Conservation (phyloP, 192 early-diverging fungal species). For the Diversispora epigaea region DNA sequence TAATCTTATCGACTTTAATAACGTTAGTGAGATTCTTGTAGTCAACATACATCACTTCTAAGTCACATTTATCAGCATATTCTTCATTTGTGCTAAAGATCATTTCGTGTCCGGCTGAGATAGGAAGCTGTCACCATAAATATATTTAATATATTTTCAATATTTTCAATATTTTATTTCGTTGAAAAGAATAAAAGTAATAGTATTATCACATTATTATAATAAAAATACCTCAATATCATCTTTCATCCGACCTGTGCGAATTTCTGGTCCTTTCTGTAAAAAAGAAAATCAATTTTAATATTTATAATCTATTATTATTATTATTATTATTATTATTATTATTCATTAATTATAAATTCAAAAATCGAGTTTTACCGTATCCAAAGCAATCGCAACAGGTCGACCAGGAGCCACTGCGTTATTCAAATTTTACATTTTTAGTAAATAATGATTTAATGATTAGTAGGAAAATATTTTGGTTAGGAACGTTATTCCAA, state of each 20-base stretch:
- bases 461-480: constrained; percentile 11
- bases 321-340: background rate
- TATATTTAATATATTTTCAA: too few relatives aligned
- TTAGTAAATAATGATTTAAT: constrained; percentile 29
- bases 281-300: constrained; percentile 10
- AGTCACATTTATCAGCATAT: constrained; percentile 61
- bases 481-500: background rate
- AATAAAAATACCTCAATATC: constrained; percentile 57
- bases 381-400: constrained; percentile 76
- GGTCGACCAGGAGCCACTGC: constrained; percentile 39
- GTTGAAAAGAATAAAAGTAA: background rate
- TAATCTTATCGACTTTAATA: constrained; percentile 68
- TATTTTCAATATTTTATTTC: too few relatives aligned
- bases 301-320: too few relatives aligned
- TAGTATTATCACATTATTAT: background rate
- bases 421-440: constrained; percentile 28
- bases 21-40: constrained; percentile 78
- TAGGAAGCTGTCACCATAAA: constrained; percentile 44
- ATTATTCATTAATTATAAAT: background rate
- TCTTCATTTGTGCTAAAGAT: constrained; percentile 67
- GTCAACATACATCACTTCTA: constrained; percentile 74
- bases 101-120: constrained; percentile 77
- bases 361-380: constrained; percentile 31
- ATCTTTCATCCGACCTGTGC: constrained; percentile 78
- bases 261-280: constrained; percentile 82